A percentile compares a stretch with the other conserved stretches of the same genome.
phyloP scores from a whole-genome alignment of 345 rosid species.

The Syzygium oleosum region DNA sequence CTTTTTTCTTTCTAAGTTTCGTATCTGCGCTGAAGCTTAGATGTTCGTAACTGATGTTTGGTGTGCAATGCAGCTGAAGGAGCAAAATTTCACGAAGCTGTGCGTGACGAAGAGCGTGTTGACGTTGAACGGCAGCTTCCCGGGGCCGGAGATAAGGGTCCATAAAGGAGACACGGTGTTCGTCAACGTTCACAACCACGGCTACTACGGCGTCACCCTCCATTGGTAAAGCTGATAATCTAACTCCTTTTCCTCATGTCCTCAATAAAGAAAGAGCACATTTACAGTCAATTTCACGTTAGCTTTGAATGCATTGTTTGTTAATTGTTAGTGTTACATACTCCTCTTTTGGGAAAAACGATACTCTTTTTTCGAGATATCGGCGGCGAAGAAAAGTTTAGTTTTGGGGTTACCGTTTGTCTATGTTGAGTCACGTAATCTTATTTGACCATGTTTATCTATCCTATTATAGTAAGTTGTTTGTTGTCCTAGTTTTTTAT shows the following conservation, averaged over 20 bases:
- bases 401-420: neutral
- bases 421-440: no score
- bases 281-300: neutral
- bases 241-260: neutral
- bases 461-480: no score
- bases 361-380: neutral
- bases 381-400: neutral
- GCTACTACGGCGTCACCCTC: conserved; percentile 16
- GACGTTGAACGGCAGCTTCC: conserved; percentile 17
- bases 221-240: conserved; percentile 14
- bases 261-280: neutral
- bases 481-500: no score
- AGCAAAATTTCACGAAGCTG: conserved; percentile 12
- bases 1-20: neutral
- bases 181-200: conserved; percentile 19
- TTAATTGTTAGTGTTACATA: neutral
- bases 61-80: conserved; percentile 8
- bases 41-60: neutral
- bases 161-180: conserved; percentile 16
- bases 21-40: neutral
- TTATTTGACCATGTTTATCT: no score
- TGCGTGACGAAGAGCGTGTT: conserved; percentile 15
- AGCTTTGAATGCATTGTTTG: neutral
- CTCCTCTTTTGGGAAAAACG: neutral
- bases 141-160: conserved; percentile 16